These are phyloP conservation scores for Tolypocladium ophioglossoides DNA, from an alignment of 2,329 filamentous ascomycete species.

Conservation along the genomic window DNA sequence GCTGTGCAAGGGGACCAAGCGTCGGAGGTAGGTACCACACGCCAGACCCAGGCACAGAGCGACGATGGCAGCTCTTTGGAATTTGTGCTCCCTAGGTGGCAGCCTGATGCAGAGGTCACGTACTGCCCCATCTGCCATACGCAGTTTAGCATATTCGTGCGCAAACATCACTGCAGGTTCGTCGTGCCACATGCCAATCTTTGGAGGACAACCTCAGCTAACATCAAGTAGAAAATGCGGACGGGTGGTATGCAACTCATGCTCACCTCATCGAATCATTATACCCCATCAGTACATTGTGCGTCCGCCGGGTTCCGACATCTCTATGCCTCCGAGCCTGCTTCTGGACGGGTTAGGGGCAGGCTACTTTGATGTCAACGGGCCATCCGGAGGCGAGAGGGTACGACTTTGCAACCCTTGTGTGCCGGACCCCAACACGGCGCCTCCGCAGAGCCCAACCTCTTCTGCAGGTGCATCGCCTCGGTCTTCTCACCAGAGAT, in stretches of 20 bases:
- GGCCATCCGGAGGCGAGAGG: constrained; percentile 42
- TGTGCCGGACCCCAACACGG: constrained; percentile 50
- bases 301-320: constrained; percentile 49
- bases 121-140: constrained; percentile 75
- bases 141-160: constrained; percentile 73
- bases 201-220: constrained; percentile 1
- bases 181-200: constrained; percentile 12
- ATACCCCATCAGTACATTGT: constrained; percentile 93
- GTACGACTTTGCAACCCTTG: constrained; percentile 53
- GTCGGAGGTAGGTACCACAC: not conserved
- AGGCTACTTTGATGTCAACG: constrained; percentile 31
- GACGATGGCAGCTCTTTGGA: constrained; percentile 16
- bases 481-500: constrained; percentile 30
- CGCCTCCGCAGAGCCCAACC: constrained; percentile 37
- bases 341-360: constrained; percentile 28
- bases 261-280: constrained; percentile 89
- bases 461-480: constrained; percentile 19
- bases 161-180: constrained; percentile 87
- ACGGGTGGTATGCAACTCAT: constrained; percentile 77
- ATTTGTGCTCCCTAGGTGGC: constrained; percentile 66
- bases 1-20: not conserved
- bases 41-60: not conserved
- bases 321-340: constrained; percentile 22
- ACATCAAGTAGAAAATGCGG: constrained; percentile 65
- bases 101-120: constrained; percentile 74